Evolutionary conservation across 169 alveolate genomes (phyloP).

Genomic region (Cryptosporidium ryanae): DNA sequence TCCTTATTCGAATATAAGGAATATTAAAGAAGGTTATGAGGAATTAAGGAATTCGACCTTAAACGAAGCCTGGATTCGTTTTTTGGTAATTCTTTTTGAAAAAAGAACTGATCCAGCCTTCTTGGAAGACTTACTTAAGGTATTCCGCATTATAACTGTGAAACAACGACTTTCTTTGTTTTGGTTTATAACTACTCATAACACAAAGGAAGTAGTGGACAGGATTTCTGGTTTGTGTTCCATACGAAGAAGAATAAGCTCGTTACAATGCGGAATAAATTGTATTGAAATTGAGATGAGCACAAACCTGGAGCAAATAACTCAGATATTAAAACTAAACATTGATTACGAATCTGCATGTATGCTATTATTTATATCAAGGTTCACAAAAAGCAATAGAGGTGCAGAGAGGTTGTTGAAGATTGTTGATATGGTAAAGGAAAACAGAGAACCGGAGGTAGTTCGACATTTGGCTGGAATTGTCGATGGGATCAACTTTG

Average conservation of each 20-base stretch:
- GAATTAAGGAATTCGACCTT: background rate
- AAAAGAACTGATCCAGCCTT: background rate
- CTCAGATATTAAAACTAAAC: background rate
- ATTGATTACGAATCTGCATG: background rate
- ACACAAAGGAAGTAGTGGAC: background rate
- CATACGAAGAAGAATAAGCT: constrained; percentile 29
- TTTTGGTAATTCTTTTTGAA: background rate
- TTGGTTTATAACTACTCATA: constrained; percentile 16
- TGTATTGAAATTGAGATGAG: constrained; percentile 24
- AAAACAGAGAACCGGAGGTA: background rate
- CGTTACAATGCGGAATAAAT: constrained; percentile 13
- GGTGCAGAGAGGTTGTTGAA: too few species aligned
- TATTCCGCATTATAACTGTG: constrained; percentile 12
- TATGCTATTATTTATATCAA: background rate
- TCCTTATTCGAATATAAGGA: background rate
- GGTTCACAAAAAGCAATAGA: too few species aligned
- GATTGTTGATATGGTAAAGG: background rate
- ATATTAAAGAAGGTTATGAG: background rate
- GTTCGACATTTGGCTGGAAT: too few species aligned
- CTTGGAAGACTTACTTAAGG: constrained; percentile 1
- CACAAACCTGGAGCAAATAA: background rate
- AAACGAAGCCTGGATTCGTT: background rate
- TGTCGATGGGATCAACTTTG: too few species aligned
- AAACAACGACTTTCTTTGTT: constrained; percentile 12
- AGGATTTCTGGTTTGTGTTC: constrained; percentile 7